These are phyloP conservation scores for Lasiosphaeria hispida DNA, from an alignment of 495 filamentous ascomycete genomes.

Conservation along the genomic window DNA sequence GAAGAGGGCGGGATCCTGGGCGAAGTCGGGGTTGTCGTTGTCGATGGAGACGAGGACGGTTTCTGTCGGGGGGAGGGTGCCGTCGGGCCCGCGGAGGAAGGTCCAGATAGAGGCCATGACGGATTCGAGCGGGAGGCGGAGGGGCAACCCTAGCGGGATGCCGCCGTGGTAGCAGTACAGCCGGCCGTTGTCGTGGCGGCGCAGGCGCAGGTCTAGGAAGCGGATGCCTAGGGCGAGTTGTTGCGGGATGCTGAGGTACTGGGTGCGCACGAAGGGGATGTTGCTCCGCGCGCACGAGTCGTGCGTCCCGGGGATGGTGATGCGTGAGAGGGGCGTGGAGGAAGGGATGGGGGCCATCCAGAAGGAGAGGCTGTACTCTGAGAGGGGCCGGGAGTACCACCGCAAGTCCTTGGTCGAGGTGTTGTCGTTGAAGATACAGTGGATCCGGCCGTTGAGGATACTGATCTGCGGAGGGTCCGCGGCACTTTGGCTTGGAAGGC, in stretches of 20 bases:
- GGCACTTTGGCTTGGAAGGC: slow-evolving; percentile 20
- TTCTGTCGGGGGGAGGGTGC: slow-evolving; percentile 64
- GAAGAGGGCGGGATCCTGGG: slow-evolving; percentile 56
- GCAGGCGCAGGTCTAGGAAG: slow-evolving; percentile 83
- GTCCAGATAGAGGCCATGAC: slow-evolving; percentile 62
- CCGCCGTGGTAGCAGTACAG: slow-evolving; percentile 46
- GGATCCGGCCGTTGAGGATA: slow-evolving; percentile 30
- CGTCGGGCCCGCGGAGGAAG: slow-evolving; percentile 52
- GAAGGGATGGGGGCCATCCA: slow-evolving; percentile 77
- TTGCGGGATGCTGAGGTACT: slow-evolving; percentile 66
- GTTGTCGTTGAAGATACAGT: slow-evolving; percentile 34
- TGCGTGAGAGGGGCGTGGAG: slow-evolving; percentile 65
- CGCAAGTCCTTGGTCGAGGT: slow-evolving; percentile 22
- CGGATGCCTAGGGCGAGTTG: slow-evolving; percentile 85
- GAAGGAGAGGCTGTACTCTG: slow-evolving; percentile 50
- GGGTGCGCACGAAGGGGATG: slow-evolving; percentile 84
- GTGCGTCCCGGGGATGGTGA: slow-evolving; percentile 90
- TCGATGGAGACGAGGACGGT: slow-evolving; percentile 81
- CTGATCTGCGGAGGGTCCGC: slow-evolving; percentile 30
- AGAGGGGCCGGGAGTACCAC: slow-evolving; percentile 32
- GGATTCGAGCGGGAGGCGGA: slow-evolving; percentile 64
- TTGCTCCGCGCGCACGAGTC: slow-evolving; percentile 71
- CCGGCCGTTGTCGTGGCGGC: slow-evolving; percentile 65
- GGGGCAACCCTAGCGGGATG: slow-evolving; percentile 35
- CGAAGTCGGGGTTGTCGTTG: slow-evolving; percentile 68